phyloP scores from a whole-genome alignment of 179 eudicot species.

The Beta lomatogona region DNA sequence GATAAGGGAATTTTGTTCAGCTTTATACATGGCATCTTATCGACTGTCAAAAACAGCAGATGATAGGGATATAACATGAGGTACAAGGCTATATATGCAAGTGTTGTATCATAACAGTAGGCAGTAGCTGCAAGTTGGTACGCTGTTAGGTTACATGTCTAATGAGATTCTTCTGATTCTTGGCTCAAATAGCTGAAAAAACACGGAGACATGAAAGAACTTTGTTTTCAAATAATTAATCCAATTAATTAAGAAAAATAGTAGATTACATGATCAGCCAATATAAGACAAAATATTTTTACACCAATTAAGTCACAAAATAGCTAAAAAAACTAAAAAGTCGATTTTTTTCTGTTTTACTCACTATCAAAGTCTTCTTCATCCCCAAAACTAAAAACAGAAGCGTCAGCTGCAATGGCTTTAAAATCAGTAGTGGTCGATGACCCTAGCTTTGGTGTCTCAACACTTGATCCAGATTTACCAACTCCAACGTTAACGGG shows the following conservation, averaged over 20 bases:
- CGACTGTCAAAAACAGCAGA: no score
- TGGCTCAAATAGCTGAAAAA: not conserved
- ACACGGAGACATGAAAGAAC: not conserved
- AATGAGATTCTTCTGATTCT: no score
- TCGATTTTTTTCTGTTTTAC: constrained; percentile 21
- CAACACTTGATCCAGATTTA: constrained; percentile 30
- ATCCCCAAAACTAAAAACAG: constrained; percentile 91
- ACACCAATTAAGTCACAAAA: not conserved
- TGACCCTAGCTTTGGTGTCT: constrained; percentile 34
- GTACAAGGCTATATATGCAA: not conserved
- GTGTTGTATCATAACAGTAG: not conserved
- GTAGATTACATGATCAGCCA: not conserved
- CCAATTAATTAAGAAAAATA: not conserved
- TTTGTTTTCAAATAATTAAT: not conserved
- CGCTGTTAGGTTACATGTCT: not conserved
- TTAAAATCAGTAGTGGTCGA: constrained; percentile 75
- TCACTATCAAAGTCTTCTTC: constrained; percentile 92
- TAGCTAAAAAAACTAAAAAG: no score
- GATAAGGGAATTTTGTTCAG: no score
- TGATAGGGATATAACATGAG: no score
- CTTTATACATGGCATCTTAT: no score
- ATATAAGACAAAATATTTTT: not conserved
- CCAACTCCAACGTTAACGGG: constrained; percentile 14
- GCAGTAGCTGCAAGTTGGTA: not conserved
- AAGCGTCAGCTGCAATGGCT: constrained; percentile 99